Base-by-base conservation (phyloP, 2,329 filamentous ascomycete species). In the Pyrenophora tritici-repentis region DNA sequence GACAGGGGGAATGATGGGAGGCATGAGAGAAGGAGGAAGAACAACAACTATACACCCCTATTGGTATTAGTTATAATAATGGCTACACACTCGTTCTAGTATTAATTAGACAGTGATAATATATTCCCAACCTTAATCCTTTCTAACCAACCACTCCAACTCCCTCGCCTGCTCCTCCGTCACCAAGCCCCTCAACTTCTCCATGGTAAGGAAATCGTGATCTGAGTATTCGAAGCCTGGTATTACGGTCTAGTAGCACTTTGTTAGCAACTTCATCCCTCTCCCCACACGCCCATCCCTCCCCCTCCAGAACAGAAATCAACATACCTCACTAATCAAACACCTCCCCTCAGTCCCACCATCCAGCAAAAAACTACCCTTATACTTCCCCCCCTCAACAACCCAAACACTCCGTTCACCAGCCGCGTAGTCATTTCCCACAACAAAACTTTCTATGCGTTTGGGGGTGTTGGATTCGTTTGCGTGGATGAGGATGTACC, bases 361-460 rank as follows among this genome's bases (percentile, higher is more conserved):
- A n/a, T 58, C 26, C 87, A 68, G 32, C 49, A 89, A 63, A 68
- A 81, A 87, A 61, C 79, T 86, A 9, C 81, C 82, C 72, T 89
- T 89, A 66, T 81, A 89, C 67, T 84, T 83, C 4, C 83, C 85
- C 0, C 86, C 86, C 45, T 87, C 84, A 6, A 90, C 86, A 53
- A 87, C 76, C 86, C 86, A 89, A 67, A 88, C 84, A 63, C 86
- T 57, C 66, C 67, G 81, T 75, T 89, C 86, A 0, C 85, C 86
- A 0, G 65, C 70, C 3, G 73, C 75, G 4, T 88, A 73, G 64
- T 86, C 74, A 10, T 75, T 76, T 0, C 86, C 86, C 1, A 89
- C 86, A 3, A 85, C 69, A 59, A 87, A 89, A 6, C 77, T 81
- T 72, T 89, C 86, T n/a, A 88, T 70, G 13, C 78, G 72, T 37